These are phyloP conservation scores for Nyssa sinensis DNA, from an alignment of 148 eudicot species.

Conservation along the genomic window DNA sequence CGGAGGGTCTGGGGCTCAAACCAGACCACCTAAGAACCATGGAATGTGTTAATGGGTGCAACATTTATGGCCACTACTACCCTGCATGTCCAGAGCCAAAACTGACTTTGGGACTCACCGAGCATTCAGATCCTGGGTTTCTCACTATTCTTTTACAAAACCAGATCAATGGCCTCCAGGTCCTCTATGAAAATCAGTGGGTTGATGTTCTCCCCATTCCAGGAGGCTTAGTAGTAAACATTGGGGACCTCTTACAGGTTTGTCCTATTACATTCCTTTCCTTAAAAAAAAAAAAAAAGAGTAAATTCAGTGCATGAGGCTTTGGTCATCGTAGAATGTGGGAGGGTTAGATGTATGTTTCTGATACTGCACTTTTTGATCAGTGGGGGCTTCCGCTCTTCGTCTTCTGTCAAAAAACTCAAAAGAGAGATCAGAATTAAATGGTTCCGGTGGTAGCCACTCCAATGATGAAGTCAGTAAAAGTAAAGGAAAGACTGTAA, in stretches of 20 bases:
- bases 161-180: constrained; percentile 31
- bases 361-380: too few relatives aligned
- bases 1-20: constrained; percentile 36
- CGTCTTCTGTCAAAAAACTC: too few relatives aligned
- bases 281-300: too few relatives aligned
- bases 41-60: constrained; percentile 23
- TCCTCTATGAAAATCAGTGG: constrained; percentile 23
- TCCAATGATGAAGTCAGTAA: too few relatives aligned
- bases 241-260: constrained; percentile 30
- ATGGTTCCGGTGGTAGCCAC: too few relatives aligned
- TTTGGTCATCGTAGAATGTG: too few relatives aligned
- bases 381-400: too few relatives aligned
- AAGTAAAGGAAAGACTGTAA: too few relatives aligned
- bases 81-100: constrained; percentile 41
- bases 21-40: constrained; percentile 18
- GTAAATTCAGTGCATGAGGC: too few relatives aligned
- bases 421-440: too few relatives aligned
- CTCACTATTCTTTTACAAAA: constrained; percentile 26
- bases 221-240: constrained; percentile 26
- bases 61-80: constrained; percentile 38
- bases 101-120: constrained; percentile 19
- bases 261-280: too few relatives aligned
- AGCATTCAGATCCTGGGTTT: constrained; percentile 26
- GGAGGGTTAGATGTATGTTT: too few relatives aligned
- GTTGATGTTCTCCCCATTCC: constrained; percentile 24